phyloP scores from a whole-genome alignment of 1,139 yeast species.

The Hyphopichia fennica region DNA sequence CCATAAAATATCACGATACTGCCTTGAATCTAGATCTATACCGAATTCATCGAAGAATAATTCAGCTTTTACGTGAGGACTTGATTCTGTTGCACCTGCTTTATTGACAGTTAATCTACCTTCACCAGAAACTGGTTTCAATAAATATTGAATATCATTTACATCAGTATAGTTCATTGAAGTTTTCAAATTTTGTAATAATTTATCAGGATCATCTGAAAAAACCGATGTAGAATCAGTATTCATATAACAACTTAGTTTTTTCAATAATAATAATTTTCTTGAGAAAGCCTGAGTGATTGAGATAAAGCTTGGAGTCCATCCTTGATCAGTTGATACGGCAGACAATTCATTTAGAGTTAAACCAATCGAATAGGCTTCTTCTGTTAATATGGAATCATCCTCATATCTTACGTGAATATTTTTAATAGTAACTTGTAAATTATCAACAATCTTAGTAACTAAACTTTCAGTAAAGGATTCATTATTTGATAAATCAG shows the following conservation, averaged over 20 bases:
- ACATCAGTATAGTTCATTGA: conserved; percentile 22
- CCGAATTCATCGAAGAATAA: conserved; percentile 86
- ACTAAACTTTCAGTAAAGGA: conserved; percentile 84
- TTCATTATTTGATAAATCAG: conserved; percentile 56
- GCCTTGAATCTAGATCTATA: conserved; percentile 77
- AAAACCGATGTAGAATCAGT: conserved; percentile 59
- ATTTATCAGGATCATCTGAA: conserved; percentile 41
- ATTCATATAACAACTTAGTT: conserved; percentile 83
- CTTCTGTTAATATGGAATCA: conserved; percentile 58
- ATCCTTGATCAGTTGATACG: conserved; percentile 78
- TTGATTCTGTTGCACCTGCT: conserved; percentile 62
- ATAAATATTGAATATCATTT: conserved; percentile 57
- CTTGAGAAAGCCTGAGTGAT: conserved; percentile 67
- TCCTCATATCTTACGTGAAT: conserved; percentile 95
- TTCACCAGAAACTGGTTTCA: conserved; percentile 86
- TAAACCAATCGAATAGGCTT: conserved; percentile 81
- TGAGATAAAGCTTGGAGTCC: conserved; percentile 86
- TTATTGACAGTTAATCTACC: conserved; percentile 86
- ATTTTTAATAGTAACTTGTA: conserved; percentile 89
- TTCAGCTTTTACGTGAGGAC: conserved; percentile 76
- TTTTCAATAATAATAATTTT: conserved; percentile 73
- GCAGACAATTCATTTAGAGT: conserved; percentile 88
- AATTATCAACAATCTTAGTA: conserved; percentile 87
- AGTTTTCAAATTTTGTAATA: conserved; percentile 43
- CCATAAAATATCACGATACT: conserved; percentile 79